Conservation (phyloP, 2,329 filamentous ascomycete species). For the Bipolaris bicolor region DNA sequence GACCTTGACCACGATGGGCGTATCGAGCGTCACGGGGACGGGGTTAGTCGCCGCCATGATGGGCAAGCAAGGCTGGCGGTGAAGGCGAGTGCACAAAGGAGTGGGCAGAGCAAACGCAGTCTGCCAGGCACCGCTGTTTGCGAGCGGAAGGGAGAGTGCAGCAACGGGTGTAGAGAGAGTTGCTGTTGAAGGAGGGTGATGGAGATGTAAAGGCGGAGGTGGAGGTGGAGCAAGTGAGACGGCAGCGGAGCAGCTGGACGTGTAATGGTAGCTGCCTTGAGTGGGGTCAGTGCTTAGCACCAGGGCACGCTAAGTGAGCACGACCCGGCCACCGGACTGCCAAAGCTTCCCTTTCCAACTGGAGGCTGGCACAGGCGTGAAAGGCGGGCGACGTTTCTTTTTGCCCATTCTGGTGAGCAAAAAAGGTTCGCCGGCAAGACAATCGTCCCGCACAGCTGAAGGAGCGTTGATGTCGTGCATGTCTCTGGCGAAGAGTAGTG, state of each 20-base stretch:
- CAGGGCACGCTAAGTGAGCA: conserved; percentile 9
- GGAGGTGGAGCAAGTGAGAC: conserved; percentile 25
- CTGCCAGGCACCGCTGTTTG: conserved; percentile 9
- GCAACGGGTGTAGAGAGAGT: conserved; percentile 1
- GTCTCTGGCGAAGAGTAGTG: neutral
- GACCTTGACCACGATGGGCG: conserved; percentile 84
- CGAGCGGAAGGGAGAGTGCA: conserved; percentile 7
- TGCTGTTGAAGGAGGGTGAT: conserved; percentile 14
- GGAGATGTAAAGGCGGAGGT: conserved; percentile 13
- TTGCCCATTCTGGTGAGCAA: neutral
- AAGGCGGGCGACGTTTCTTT: neutral
- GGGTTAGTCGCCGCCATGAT: conserved; percentile 49
- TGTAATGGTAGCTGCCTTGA: conserved; percentile 27
- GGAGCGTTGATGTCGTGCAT: neutral
- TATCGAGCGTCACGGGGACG: conserved; percentile 66
- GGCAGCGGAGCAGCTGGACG: conserved; percentile 19
- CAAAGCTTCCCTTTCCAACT: conserved; percentile 3
- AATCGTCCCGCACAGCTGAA: neutral
- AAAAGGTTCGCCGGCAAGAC: neutral
- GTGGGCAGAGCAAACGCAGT: conserved; percentile 17
- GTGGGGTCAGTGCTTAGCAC: conserved; percentile 21
- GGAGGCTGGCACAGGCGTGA: neutral
- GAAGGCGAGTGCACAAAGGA: conserved; percentile 32
- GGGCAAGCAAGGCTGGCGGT: conserved; percentile 38
- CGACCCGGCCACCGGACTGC: conserved; percentile 14